Conservation (phyloP, 2,329 filamentous ascomycete genomes). For the Aureobasidium sp. region DNA sequence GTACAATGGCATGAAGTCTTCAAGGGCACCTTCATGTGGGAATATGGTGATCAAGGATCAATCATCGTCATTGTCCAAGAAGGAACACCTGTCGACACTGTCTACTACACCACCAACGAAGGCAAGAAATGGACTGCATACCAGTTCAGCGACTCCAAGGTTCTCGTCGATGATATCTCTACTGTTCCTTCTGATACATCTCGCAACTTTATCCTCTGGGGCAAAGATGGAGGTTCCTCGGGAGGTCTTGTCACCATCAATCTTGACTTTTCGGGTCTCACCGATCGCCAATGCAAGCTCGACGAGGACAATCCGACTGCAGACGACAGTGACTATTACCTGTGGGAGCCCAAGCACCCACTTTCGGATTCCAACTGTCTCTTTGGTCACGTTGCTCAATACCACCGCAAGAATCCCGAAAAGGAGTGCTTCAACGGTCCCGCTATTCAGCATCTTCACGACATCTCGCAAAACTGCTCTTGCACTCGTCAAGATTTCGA, state of each 20-base stretch:
- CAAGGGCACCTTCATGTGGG: conserved; percentile 86
- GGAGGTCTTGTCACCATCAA: conserved; percentile 65
- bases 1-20: conserved; percentile 77
- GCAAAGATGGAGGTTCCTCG: conserved; percentile 51
- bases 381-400: conserved; percentile 84
- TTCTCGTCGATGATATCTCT: conserved; percentile 71
- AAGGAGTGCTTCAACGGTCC: conserved; percentile 74
- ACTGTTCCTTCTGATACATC: conserved; percentile 85
- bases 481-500: conserved; percentile 85
- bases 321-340: conserved; percentile 61
- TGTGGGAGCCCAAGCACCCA: conserved; percentile 85
- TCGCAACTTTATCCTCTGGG: conserved; percentile 89
- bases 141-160: conserved; percentile 58
- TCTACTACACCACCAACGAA: conserved; percentile 73
- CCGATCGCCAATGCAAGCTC: conserved; percentile 60
- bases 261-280: conserved; percentile 78
- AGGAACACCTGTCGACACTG: conserved; percentile 54
- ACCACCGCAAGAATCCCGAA: conserved; percentile 80
- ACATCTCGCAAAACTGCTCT: conserved; percentile 65
- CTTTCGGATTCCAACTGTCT: conserved; percentile 70
- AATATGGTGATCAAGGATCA: conserved; percentile 90
- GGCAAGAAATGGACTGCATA: conserved; percentile 72
- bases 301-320: conserved; percentile 52
- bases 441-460: conserved; percentile 59
- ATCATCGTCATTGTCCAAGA: conserved; percentile 82